Percentiles rank a stretch among this genome's conserved stretches.
Conservation (phyloP, 495 filamentous ascomycete genomes). For the Sphaerosporella brunnea region DNA sequence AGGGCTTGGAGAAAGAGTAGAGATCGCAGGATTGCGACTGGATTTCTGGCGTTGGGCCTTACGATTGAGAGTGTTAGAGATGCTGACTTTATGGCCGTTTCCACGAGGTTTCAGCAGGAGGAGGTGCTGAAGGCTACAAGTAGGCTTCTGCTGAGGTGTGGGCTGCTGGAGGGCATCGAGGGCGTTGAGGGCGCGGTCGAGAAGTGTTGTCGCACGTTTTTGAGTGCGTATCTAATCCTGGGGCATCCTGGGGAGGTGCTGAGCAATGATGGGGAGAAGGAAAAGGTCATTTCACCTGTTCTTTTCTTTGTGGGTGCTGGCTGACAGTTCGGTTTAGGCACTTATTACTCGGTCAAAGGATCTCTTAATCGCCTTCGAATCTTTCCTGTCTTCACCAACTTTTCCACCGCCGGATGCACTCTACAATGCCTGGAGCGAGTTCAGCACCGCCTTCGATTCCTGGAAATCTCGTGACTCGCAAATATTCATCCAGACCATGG, state of each 20-base stretch:
- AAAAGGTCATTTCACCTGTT: no score
- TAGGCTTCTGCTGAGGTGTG: conserved; percentile 56
- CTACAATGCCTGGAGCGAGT: conserved; percentile 56
- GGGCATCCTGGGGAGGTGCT: conserved; percentile 84
- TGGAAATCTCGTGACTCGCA: conserved; percentile 90
- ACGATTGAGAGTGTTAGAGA: conserved; percentile 56
- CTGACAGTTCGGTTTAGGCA: no score
- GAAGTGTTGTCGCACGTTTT: conserved; percentile 69
- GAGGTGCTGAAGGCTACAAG: conserved; percentile 51
- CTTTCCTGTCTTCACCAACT: conserved; percentile 45
- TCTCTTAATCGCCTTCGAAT: conserved; percentile 66
- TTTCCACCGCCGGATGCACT: conserved; percentile 43
- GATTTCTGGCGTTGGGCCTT: conserved; percentile 51
- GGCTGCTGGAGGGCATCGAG: conserved; percentile 47
- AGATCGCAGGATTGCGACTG: conserved; percentile 41
- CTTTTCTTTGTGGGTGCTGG: no score
- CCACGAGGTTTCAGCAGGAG: conserved; percentile 55
- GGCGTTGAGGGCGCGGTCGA: conserved; percentile 52
- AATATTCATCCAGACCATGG: conserved; percentile 81
- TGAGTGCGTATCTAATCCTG: conserved; percentile 82
- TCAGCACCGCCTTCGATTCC: conserved; percentile 77
- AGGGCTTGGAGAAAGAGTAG: conserved; percentile 51
- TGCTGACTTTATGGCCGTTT: conserved; percentile 68
- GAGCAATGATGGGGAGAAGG: conserved; percentile 63
- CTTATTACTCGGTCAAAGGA: conserved; percentile 76